Evolutionary conservation across 805 yeast genomes (phyloP).

Genomic region (Priceomyces melissophilus): DNA sequence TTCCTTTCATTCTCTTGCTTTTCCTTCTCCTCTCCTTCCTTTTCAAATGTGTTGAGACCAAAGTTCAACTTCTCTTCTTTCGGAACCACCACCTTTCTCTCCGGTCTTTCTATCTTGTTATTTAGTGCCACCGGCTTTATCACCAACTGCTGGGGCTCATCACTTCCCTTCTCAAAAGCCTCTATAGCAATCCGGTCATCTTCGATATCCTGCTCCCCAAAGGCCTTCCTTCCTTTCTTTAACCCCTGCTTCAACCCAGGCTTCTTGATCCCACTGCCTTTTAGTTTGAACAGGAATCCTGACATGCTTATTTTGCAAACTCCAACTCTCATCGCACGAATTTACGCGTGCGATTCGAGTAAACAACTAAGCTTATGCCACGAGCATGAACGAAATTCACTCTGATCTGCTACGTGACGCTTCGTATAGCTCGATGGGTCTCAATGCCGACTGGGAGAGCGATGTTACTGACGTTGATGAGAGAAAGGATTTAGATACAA

Average conservation of each 20-base stretch:
- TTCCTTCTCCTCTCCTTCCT: neutral
- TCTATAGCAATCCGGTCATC: slow-evolving; percentile 19
- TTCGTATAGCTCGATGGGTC: no score
- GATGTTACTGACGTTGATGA: no score
- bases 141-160: slow-evolving; percentile 10
- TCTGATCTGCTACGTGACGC: no score
- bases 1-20: neutral
- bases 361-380: neutral
- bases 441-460: no score
- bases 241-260: slow-evolving; percentile 1
- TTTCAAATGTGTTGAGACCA: slow-evolving; percentile 15
- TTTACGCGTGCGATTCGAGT: neutral
- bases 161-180: slow-evolving; percentile 16
- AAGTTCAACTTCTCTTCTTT: slow-evolving; percentile 9
- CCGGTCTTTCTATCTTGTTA: slow-evolving; percentile 6
- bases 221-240: neutral
- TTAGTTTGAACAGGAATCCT: slow-evolving; percentile 19
- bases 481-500: no score
- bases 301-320: slow-evolving; percentile 14
- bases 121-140: slow-evolving; percentile 17
- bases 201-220: slow-evolving; percentile 14
- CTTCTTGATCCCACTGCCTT: slow-evolving; percentile 11
- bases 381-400: neutral
- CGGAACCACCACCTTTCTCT: slow-evolving; percentile 1
- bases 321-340: neutral